These are phyloP conservation scores for Solanum lignicaule DNA, from an alignment of 257 asterid species.

Conservation along the genomic window DNA sequence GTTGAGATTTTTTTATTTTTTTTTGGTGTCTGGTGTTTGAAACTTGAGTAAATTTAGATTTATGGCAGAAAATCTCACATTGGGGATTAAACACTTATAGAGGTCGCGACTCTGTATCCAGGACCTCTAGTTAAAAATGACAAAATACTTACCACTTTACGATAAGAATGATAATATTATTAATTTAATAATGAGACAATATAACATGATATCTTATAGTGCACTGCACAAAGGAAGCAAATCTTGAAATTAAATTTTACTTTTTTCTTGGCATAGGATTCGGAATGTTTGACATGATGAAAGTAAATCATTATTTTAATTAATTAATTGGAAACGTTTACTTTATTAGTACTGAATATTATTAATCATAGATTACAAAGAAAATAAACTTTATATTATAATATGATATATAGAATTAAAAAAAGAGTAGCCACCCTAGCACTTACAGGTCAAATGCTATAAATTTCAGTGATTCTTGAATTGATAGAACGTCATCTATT, in stretches of 20 bases:
- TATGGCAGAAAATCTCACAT: accelerated
- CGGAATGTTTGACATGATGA: not conserved
- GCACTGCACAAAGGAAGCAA: conserved; percentile 30
- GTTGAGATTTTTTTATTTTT: not conserved
- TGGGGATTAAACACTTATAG: accelerated
- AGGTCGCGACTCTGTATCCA: accelerated
- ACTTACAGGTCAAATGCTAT: conserved; percentile 11
- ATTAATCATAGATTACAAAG: not conserved
- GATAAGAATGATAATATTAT: not conserved
- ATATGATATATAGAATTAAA: not conserved
- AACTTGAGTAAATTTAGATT: too few species aligned
- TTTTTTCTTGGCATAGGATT: not conserved
- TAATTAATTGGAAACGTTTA: not conserved
- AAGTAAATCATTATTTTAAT: not conserved
- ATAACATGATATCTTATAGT: not conserved
- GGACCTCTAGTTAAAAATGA: not conserved
- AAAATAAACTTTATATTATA: not conserved
- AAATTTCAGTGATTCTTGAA: conserved; percentile 56
- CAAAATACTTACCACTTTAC: accelerated
- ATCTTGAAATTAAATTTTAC: not conserved
- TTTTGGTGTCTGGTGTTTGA: accelerated
- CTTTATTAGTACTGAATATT: not conserved
- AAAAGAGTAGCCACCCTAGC: not conserved
- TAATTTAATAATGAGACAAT: not conserved
- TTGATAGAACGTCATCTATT: conserved; percentile 24